A percentile compares a stretch with the other conserved stretches of the same genome.
phyloP scores from a whole-genome alignment of 2,329 filamentous ascomycete species.

The Claviceps humidiphila region DNA sequence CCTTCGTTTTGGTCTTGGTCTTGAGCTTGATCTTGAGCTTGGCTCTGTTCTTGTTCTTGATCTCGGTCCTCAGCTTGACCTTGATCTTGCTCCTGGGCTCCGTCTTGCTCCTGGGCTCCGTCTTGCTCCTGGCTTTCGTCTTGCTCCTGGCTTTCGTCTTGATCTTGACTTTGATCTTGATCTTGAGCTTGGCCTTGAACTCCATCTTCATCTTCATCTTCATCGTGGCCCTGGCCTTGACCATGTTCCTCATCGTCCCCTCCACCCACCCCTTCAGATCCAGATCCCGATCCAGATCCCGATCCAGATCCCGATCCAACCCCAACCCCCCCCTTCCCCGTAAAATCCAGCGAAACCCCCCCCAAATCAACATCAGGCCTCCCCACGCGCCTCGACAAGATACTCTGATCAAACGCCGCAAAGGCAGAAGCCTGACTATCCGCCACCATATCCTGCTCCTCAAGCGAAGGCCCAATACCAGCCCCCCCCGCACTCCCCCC shows the following conservation, averaged over 20 bases:
- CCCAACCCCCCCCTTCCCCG: slow-evolving; percentile 18
- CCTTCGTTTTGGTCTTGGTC: slow-evolving; percentile 8
- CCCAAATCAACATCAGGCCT: slow-evolving; percentile 28
- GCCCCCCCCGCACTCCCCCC: slow-evolving; percentile 20
- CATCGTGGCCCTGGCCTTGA: not conserved
- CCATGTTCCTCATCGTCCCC: no score
- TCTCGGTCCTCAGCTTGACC: not conserved
- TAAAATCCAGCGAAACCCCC: slow-evolving; percentile 30
- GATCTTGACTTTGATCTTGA: not conserved
- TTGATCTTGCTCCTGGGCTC: not conserved
- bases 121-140: slow-evolving; percentile 9
- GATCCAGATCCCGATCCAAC: not conserved
- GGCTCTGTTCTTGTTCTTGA: not conserved
- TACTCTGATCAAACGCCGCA: slow-evolving; percentile 50
- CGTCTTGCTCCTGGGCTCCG: not conserved
- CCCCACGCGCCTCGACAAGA: slow-evolving; percentile 41
- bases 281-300: not conserved
- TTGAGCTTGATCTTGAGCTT: not conserved
- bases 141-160: slow-evolving; percentile 2
- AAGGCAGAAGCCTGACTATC: slow-evolving; percentile 45
- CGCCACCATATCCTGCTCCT: slow-evolving; percentile 21
- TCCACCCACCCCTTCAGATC: no score
- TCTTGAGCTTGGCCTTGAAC: no score
- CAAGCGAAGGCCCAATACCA: slow-evolving; percentile 13
- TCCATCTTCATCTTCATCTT: not conserved